Base-by-base conservation (phyloP, 1,139 yeast genomes). In the Groenewaldozyma sp. region DNA sequence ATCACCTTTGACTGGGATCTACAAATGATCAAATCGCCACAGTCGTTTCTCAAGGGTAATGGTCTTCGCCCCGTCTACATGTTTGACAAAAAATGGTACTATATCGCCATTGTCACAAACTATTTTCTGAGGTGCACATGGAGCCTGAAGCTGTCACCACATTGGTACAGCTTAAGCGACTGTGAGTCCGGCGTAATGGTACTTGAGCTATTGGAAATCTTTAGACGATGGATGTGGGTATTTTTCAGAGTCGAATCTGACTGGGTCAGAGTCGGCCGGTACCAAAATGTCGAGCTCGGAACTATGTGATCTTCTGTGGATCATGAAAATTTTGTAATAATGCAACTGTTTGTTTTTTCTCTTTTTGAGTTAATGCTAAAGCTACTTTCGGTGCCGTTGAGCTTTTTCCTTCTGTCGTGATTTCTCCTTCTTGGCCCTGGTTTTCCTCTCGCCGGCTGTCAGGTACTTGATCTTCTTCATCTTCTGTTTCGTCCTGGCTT, bases 221-320 rank as follows among this genome's bases (percentile, higher is more conserved):
- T 78, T 9, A 71, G 98, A 60, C 70, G 98, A 51, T 84, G 91
- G 76, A 62, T 86, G 43, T 91, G 98, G 98, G 75, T 88, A 38
- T 74, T 84, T 50, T 66, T 88, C 54, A 80, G 93, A 56, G 64
- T 87, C 24, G 96, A 88, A 52, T 73, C 82, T 29, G 96, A 88
- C 58, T 79, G 64, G 58, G 52, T 50, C 10, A 39, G 36, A 28
- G 26, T 22, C 22, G 19, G 31, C 4, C 27, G 36, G 24, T 13
- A 31, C 14, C 28, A 31, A 18, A 31, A 32, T 22, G 33, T n/a
- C 19, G 36, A 24, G n/a, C 16, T 33, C 27, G 26, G 31, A 9
- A 27, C 31, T 13, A 27, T 6, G 6, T 6, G 22, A 10, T 24
- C 14, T n/a, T n/a, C n/a, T 11, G 26, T 22, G 7, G 26, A 22